phyloP scores from a whole-genome alignment of 2,329 filamentous ascomycete species.

The Fusarium sp. region DNA sequence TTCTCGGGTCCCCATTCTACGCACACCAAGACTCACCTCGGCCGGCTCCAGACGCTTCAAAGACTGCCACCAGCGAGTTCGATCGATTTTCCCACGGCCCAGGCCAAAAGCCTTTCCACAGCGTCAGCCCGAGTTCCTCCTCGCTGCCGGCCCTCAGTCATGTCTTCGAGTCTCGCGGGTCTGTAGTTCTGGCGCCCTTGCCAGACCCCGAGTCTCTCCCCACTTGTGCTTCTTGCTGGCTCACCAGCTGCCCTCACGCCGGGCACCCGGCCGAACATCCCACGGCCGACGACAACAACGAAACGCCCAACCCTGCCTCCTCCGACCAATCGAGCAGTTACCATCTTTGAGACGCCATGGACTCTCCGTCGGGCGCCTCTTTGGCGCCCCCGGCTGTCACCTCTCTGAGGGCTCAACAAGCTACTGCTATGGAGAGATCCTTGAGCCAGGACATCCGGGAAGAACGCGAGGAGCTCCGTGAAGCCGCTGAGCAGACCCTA shows the following conservation, averaged over 20 bases:
- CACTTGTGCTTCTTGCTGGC: slow-evolving; percentile 38
- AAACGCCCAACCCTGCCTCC: slow-evolving; percentile 28
- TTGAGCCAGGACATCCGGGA: slow-evolving; percentile 92
- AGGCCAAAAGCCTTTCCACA: slow-evolving; percentile 21
- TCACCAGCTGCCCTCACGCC: slow-evolving; percentile 27
- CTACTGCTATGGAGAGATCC: slow-evolving; percentile 70
- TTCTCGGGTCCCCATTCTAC: slow-evolving; percentile 26
- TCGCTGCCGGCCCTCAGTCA: slow-evolving; percentile 53
- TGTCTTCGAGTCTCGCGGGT: slow-evolving; percentile 57
- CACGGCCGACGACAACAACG: slow-evolving; percentile 29
- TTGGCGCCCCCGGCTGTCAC: slow-evolving; percentile 66
- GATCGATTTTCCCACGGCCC: slow-evolving; percentile 8
- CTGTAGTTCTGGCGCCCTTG: slow-evolving; percentile 62
- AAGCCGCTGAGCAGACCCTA: slow-evolving; percentile 94
- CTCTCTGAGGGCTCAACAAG: slow-evolving; percentile 62
- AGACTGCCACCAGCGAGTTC: slow-evolving; percentile 2
- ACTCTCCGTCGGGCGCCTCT: slow-evolving; percentile 47
- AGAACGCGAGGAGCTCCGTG: slow-evolving; percentile 91
- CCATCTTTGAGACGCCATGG: slow-evolving; percentile 49
- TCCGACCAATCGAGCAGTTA: slow-evolving; percentile 8
- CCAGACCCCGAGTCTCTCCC: slow-evolving; percentile 54
- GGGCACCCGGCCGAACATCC: slow-evolving; percentile 23
- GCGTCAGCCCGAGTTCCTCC: slow-evolving; percentile 43
- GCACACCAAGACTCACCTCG: slow-evolving; percentile 1
- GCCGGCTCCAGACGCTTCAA: slow-evolving; percentile 24